Evolutionary conservation across 2,329 filamentous ascomycete genomes (phyloP).

Genomic region (Apiospora hydei): DNA sequence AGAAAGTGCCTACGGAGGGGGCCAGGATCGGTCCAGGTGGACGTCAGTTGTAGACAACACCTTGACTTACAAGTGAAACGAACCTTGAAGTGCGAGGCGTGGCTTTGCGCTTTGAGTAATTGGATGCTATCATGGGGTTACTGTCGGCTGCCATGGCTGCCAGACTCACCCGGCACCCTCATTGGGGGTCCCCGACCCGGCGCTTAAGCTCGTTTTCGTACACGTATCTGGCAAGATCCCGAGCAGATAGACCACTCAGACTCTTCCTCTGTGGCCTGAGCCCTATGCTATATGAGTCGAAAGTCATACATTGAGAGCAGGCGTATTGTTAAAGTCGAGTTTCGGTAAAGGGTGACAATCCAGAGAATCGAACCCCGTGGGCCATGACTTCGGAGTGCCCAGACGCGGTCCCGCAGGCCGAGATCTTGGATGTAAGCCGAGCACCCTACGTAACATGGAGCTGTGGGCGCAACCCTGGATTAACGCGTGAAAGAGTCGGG

Average conservation of each 20-base stretch:
- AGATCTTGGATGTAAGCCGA: constrained; percentile 15
- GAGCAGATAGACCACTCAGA: not conserved
- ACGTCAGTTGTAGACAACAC: not conserved
- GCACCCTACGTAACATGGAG: not conserved
- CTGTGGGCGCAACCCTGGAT: not conserved
- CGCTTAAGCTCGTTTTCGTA: constrained; percentile 3
- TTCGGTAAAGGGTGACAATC: not conserved
- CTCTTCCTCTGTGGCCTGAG: not conserved
- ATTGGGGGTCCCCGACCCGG: not conserved
- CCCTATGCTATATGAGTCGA: too few relatives aligned
- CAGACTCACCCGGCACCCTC: not conserved
- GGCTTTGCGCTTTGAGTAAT: not conserved
- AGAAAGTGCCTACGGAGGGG: not conserved
- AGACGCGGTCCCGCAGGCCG: not conserved
- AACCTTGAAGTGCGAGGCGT: not conserved
- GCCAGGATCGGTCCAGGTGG: not conserved
- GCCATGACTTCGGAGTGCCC: not conserved
- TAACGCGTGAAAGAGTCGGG: not conserved
- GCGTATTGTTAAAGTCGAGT: not conserved
- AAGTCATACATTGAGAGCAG: not conserved
- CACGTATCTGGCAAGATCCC: not conserved
- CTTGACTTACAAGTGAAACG: not conserved
- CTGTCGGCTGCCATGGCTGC: not conserved
- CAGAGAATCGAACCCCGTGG: not conserved
- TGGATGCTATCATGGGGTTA: not conserved